Evolutionary conservation across 1,284 basidiomycete species (phyloP), one percentile per base, ranked within the genome.

Genomic region (Chondrostereum purpureum): DNA sequence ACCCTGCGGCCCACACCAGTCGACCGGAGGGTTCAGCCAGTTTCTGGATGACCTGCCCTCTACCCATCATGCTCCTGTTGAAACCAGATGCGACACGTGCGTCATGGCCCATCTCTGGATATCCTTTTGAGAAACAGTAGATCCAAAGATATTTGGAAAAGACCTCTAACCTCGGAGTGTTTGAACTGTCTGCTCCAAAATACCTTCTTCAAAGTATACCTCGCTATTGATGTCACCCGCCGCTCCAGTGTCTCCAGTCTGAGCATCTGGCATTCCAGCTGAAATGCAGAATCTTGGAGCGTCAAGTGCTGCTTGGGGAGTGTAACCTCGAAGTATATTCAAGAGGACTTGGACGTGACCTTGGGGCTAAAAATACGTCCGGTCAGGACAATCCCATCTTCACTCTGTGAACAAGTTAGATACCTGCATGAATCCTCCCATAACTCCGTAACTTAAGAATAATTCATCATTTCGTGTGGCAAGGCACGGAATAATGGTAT

Each of bases 261-360:
- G 73, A 1, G 77, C 67, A 49, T 88, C 83, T 0, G 88, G 86
- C 53, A 77, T 77, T 16, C 88, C 89, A 3, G 90, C 78, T 16
- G 90, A 90, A 50, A 97, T 94, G 62, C 92, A 96, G 70, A 97
- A 95, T n/a, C 93, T 79, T 3, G 92, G 93, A 0, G 92, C 88
- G 65, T 97, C 95, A 33, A 96, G 74, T 5, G 91, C 83, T 4
- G 87, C 77, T 65, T 96, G 93, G 0, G 81, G 78, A 3, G 80
- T 84, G 61, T 83, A 88, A 1, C 93, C 92, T 42, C 92, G 80
- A 12, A 97, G 75, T 46, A 94, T 78, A 61, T 93, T 95, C 39
- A 97, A 66, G n/a, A 98, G 72, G 5, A 97, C 91, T 66, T 97
- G 94, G 0, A 96, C 75, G 54, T 96, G 92, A 0, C 93, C 92